These are phyloP conservation scores for Chytriomyces sp. DNA, from an alignment of 192 early-diverging fungal genomes.

Conservation along the genomic window DNA sequence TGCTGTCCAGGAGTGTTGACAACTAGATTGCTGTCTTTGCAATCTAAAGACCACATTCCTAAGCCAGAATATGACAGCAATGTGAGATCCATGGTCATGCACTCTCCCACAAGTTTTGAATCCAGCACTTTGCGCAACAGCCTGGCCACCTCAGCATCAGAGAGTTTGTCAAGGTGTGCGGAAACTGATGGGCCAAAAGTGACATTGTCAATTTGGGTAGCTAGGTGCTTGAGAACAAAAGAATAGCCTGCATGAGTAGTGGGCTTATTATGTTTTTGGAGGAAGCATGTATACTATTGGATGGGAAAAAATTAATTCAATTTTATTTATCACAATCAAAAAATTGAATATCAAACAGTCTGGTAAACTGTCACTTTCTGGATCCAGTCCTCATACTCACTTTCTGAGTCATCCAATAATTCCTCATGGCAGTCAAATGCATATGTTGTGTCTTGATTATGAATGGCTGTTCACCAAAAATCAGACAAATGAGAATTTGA, in stretches of 20 bases:
- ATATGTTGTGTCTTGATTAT: no score
- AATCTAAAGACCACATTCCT: neutral
- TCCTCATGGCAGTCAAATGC: no score
- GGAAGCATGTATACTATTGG: no score
- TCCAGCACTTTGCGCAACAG: constrained; percentile 1
- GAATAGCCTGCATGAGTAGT: neutral
- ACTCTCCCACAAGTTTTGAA: neutral
- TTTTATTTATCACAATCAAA: no score
- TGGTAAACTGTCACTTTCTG: no score
- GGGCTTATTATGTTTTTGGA: no score
- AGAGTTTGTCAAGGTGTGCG: neutral
- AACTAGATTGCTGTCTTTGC: neutral
- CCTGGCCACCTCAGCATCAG: neutral
- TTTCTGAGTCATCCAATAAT: no score
- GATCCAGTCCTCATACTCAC: no score
- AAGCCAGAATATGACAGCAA: neutral
- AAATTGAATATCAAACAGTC: no score
- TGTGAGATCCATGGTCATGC: neutral
- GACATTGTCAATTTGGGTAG: neutral
- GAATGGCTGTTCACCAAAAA: no score
- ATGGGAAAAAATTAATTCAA: no score
- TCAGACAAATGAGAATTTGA: no score
- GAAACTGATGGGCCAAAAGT: neutral
- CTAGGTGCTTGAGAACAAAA: constrained; percentile 1
- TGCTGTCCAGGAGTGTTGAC: neutral